Base-by-base conservation (phyloP, 1,284 basidiomycete species). In the Spongispora temasekensis region DNA sequence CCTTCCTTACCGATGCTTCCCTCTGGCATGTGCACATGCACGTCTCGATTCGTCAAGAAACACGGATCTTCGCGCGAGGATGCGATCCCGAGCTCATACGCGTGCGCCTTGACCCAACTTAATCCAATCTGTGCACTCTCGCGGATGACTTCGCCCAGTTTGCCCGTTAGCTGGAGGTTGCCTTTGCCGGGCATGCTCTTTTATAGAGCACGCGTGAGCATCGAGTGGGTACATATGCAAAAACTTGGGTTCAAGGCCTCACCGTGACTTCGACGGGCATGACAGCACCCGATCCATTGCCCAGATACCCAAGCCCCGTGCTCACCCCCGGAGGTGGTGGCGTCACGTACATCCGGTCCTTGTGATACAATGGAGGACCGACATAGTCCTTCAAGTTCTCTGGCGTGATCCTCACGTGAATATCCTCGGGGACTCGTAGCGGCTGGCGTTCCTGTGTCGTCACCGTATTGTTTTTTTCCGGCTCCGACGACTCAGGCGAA, bases 1-100 rank as follows among this genome's bases (percentile, higher is more conserved):
- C 97, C 97, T 71, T 99, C 97, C 79, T 99, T 99, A 54, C 97
- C 97, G 63, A 99, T 94, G 61, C 93, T 93, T 6, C 97, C 97
- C 74, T 97, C 95, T 0, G 95, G 95, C 95, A 96, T 97, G 74
- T 97, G 95, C 48, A 97, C 84, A 73, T 97, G 95, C 19, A 97
- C 83, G 69, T 97, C 94, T 44, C 86, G 83, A 70, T 95, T 90
- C 53, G 88, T 88, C 64, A 98, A 78, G 73, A 95, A 90, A n/a
- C n/a, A n/a, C 70, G 90, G 87, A 65, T 91, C 89, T 5, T 85
- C 85, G 12, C 83, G 78, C 2, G 82, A 83, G 65, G 83, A 78
- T 5, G 93, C 94, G 68, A 98, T 91, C 6, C 95, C 95, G 7
- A 98, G 83, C 52, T 92, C 89, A 72, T 85, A 90, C 2, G 95